phyloP scores from a whole-genome alignment of 441 rosid species.

The Populus hybrid region DNA sequence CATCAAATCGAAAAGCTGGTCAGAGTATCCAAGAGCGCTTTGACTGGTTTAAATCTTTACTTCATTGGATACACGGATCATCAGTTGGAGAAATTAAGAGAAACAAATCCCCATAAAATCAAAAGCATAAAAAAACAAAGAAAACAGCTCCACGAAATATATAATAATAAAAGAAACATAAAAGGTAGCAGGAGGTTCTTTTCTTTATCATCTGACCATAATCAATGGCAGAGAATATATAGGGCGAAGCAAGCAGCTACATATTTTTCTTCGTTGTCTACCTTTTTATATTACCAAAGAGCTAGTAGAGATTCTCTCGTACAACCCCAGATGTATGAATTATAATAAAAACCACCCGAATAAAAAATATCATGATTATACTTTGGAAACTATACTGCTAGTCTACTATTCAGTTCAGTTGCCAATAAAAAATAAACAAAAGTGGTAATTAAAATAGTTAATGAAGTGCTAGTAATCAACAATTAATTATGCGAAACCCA shows the following conservation, averaged over 20 bases:
- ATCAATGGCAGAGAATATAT: background rate
- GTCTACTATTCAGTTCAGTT: conserved; percentile 24
- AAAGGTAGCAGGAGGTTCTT: background rate
- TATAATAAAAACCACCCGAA: background rate
- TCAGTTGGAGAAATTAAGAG: background rate
- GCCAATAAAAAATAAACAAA: conserved; percentile 10
- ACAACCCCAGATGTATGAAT: conserved; percentile 22
- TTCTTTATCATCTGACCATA: conserved; percentile 12
- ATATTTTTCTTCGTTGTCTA: conserved; percentile 15
- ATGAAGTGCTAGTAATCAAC: conserved; percentile 9
- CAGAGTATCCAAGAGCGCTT: conserved; percentile 37
- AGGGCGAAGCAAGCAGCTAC: background rate
- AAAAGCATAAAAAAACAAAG: background rate
- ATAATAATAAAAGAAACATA: background rate
- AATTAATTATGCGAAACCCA: conserved; percentile 53
- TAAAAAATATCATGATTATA: conserved; percentile 1
- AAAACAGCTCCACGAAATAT: conserved; percentile 1
- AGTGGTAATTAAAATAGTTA: background rate
- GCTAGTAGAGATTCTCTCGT: conserved; percentile 49
- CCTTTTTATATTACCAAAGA: conserved; percentile 10
- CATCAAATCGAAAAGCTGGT: conserved; percentile 20
- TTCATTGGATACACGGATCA: background rate
- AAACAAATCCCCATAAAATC: background rate
- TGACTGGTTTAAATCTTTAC: background rate
- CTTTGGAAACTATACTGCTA: conserved; percentile 9